phyloP scores from a whole-genome alignment of 1,284 basidiomycete species.

The Ustilago curta region DNA sequence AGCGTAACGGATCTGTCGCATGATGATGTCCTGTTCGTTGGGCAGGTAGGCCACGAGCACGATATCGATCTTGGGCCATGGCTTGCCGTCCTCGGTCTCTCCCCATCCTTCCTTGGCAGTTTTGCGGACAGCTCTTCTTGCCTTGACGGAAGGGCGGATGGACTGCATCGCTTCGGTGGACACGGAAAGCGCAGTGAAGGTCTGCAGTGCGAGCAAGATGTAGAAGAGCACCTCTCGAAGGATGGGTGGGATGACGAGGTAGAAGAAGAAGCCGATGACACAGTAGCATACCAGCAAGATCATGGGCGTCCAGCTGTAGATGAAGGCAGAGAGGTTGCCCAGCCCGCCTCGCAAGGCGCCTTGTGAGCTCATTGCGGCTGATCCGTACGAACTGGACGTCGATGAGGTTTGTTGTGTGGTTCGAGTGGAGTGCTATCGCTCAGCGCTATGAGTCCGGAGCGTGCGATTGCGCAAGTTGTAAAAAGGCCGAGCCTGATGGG shows the following conservation, averaged over 20 bases:
- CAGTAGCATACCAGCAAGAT: conserved; percentile 46
- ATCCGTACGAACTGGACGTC: background rate
- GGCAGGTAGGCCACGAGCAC: conserved; percentile 62
- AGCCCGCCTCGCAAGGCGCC: conserved; percentile 20
- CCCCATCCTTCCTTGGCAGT: conserved; percentile 52
- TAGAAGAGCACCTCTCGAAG: conserved; percentile 57
- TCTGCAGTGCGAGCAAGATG: conserved; percentile 51
- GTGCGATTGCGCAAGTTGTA: background rate
- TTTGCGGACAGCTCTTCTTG: conserved; percentile 51
- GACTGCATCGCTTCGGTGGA: conserved; percentile 59
- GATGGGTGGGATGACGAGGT: conserved; percentile 53
- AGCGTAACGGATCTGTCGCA: conserved; percentile 58
- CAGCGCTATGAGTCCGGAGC: background rate
- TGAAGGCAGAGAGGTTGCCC: conserved; percentile 45
- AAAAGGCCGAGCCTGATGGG: background rate
- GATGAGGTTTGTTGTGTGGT: background rate
- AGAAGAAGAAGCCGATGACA: conserved; percentile 54
- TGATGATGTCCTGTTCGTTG: conserved; percentile 64
- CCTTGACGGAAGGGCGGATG: conserved; percentile 52
- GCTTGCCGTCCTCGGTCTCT: conserved; percentile 45
- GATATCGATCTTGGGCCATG: conserved; percentile 59
- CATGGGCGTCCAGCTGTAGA: conserved; percentile 55
- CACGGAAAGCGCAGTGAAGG: conserved; percentile 53
- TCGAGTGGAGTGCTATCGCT: background rate
- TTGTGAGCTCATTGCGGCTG: conserved; percentile 18